Percentiles rank a stretch among this genome's conserved stretches.
Conservation (phyloP, 305 asterid genomes). For the Ajuga reptans region DNA sequence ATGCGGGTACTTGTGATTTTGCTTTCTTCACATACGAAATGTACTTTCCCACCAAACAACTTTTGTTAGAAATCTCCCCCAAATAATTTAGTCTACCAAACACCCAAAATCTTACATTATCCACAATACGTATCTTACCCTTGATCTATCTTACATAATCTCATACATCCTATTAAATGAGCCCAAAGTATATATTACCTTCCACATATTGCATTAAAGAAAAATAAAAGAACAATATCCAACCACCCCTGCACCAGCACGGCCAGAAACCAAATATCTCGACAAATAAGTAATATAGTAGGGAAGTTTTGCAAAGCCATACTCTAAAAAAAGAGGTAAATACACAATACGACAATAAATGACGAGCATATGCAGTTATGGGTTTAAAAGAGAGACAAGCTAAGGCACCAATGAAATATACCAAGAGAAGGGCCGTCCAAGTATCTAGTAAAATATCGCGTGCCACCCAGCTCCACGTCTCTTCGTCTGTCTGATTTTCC, state of each 20-base stretch:
- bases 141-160: too few species aligned
- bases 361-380: constrained; percentile 5
- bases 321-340: neutral
- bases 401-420: constrained; percentile 28
- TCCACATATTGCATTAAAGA: constrained; percentile 12
- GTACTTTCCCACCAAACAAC: too few species aligned
- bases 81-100: too few species aligned
- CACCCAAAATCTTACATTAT: too few species aligned
- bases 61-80: too few species aligned
- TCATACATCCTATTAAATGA: too few species aligned
- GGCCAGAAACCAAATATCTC: constrained; percentile 7
- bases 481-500: constrained; percentile 66
- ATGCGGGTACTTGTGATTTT: too few species aligned
- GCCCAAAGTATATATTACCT: neutral
- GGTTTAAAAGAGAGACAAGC: constrained; percentile 4
- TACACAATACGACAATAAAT: neutral
- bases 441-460: constrained; percentile 91
- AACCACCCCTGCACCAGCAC: neutral
- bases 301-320: constrained; percentile 6
- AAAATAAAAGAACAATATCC: neutral
- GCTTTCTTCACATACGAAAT: too few species aligned
- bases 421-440: constrained; percentile 84
- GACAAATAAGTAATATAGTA: constrained; percentile 7
- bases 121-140: too few species aligned
- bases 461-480: constrained; percentile 97